Evolutionary conservation across 1,139 yeast species (phyloP).

Genomic region (Kodamaea alishanica): DNA sequence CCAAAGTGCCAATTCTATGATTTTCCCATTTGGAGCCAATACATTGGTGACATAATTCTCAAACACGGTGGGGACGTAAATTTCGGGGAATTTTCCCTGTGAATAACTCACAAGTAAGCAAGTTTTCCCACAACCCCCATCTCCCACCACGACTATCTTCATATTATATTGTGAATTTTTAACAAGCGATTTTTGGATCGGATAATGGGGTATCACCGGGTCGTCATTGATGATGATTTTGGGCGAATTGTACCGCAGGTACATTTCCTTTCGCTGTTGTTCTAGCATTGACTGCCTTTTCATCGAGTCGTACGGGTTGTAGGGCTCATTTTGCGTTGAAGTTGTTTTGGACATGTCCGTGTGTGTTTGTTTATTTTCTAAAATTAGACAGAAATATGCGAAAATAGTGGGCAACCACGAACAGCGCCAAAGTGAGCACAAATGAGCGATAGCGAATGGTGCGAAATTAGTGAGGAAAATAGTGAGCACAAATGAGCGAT

Average conservation of each 20-base stretch:
- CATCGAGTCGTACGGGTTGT: conserved; percentile 29
- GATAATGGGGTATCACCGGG: conserved; percentile 38
- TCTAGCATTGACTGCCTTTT: conserved; percentile 23
- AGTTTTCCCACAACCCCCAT: conserved; percentile 94
- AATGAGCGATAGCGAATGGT: too few relatives aligned
- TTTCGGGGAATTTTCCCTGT: conserved; percentile 70
- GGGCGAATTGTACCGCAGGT: conserved; percentile 21
- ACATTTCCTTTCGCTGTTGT: conserved; percentile 20
- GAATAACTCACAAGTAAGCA: conserved; percentile 80
- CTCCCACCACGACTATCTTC: conserved; percentile 87
- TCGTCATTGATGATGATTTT: conserved; percentile 36
- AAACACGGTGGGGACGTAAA: conserved; percentile 86
- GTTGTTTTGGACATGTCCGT: conserved; percentile 1
- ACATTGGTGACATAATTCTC: conserved; percentile 77
- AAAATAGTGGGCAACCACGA: background rate
- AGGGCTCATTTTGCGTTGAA: conserved; percentile 10
- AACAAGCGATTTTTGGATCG: conserved; percentile 28
- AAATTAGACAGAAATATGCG: background rate
- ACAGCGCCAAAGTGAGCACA: background rate
- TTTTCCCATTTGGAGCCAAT: conserved; percentile 49
- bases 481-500: too few relatives aligned
- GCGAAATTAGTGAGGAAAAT: too few relatives aligned
- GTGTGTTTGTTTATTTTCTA: background rate
- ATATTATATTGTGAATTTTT: conserved; percentile 41
- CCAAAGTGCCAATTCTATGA: conserved; percentile 77